A percentile compares a stretch with the other conserved stretches of the same genome.
These are phyloP conservation scores for Solanum corneliomulleri DNA, from an alignment of 257 asterid species.

Conservation along the genomic window DNA sequence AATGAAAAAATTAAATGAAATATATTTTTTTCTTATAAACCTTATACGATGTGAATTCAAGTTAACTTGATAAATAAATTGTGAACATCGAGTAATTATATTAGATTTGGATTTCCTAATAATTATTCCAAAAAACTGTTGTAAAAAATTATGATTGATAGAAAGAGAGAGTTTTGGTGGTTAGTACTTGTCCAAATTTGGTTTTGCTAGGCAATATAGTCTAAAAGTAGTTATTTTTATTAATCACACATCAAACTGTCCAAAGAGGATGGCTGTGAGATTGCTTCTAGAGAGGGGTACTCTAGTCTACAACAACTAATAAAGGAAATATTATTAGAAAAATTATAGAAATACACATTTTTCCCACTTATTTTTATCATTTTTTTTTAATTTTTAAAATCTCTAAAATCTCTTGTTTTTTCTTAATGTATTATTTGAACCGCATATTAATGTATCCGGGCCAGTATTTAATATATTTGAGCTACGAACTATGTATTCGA, in stretches of 20 bases:
- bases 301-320: background rate
- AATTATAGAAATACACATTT: too few relatives aligned
- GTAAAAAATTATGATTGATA: background rate
- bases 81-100: background rate
- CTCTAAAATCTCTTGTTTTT: too few relatives aligned
- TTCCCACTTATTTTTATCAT: too few relatives aligned
- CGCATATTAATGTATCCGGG: too few relatives aligned
- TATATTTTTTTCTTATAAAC: background rate
- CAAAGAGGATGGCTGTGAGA: background rate
- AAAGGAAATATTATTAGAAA: background rate
- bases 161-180: background rate
- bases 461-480: too few relatives aligned
- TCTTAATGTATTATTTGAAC: too few relatives aligned
- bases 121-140: background rate
- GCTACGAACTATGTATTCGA: too few relatives aligned
- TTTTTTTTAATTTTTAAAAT: too few relatives aligned
- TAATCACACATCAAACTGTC: background rate
- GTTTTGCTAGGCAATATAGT: background rate
- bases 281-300: background rate
- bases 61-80: background rate
- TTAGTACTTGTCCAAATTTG: background rate
- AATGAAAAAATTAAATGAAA: background rate
- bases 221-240: background rate
- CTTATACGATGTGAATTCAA: background rate
- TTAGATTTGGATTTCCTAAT: background rate